A percentile compares a stretch with the other conserved stretches of the same genome.
These are phyloP conservation scores for Phytopythium litorale DNA, from an alignment of 352 stramenopile species.

Conservation along the genomic window DNA sequence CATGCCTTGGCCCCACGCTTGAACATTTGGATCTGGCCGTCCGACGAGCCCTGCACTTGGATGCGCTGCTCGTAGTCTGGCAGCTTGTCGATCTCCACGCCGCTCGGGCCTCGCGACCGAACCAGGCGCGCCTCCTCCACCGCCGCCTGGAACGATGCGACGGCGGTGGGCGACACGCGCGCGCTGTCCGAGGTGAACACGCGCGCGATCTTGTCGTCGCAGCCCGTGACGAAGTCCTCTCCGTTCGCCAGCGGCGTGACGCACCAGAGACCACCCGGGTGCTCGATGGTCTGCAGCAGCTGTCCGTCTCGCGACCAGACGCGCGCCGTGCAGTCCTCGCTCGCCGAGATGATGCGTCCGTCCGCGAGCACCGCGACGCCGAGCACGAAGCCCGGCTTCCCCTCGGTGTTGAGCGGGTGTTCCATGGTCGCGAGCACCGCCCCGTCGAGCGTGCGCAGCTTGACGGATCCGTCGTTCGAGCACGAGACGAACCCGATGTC, in stretches of 20 bases:
- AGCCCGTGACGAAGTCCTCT: conserved; percentile 90
- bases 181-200: conserved; percentile 87
- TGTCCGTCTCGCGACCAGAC: conserved; percentile 62
- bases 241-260: conserved; percentile 75
- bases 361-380: conserved; percentile 58
- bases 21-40: conserved; percentile 97
- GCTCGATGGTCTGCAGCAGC: conserved; percentile 74
- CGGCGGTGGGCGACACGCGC: conserved; percentile 58
- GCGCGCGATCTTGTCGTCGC: conserved; percentile 91
- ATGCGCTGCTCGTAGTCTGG: conserved; percentile 90
- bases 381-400: conserved; percentile 82
- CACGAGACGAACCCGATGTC: conserved; percentile 79
- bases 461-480: conserved; percentile 81
- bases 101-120: conserved; percentile 76
- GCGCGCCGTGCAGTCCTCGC: conserved; percentile 79
- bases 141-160: conserved; percentile 60
- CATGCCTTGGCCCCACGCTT: conserved; percentile 91
- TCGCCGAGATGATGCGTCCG: conserved; percentile 63
- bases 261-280: conserved; percentile 85
- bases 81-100: conserved; percentile 93
- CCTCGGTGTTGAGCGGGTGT: conserved; percentile 75
- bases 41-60: conserved; percentile 70
- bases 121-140: conserved; percentile 54
- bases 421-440: conserved; percentile 57
- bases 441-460: conserved; percentile 60